Conservation (phyloP, 2,329 filamentous ascomycete genomes). For the Colletotrichum musae region DNA sequence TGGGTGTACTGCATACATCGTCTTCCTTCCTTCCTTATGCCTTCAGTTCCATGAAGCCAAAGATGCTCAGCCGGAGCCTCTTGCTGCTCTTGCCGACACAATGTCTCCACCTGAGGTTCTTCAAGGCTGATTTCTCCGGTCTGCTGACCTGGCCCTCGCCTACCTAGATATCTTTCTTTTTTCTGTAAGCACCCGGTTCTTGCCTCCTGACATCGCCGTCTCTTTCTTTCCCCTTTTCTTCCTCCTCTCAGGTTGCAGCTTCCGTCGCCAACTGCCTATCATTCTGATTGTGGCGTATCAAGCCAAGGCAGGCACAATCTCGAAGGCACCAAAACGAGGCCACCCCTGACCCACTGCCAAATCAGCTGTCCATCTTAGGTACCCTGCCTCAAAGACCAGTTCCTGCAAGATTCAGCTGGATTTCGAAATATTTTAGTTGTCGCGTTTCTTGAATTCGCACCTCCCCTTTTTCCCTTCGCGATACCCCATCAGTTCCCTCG, state of each 20-base stretch:
- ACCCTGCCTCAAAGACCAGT: too few relatives aligned
- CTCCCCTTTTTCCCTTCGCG: background rate
- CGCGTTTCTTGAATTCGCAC: background rate
- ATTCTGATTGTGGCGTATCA: background rate
- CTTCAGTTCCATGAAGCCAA: background rate
- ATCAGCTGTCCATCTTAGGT: background rate
- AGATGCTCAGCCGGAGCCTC: slow-evolving; percentile 7
- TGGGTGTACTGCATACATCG: background rate
- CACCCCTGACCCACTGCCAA: background rate
- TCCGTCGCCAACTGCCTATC: background rate
- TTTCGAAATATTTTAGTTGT: slow-evolving; percentile 1
- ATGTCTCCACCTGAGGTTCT: slow-evolving; percentile 10
- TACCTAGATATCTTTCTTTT: background rate
- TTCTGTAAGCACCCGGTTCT: background rate
- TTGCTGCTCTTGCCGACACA: background rate
- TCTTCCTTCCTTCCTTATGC: background rate
- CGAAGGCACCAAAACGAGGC: background rate
- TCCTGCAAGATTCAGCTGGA: too few relatives aligned
- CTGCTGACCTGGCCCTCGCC: slow-evolving; percentile 2
- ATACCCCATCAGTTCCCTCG: background rate
- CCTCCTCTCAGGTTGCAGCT: background rate
- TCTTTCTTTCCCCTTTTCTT: background rate
- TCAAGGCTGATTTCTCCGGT: slow-evolving; percentile 12
- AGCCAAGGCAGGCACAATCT: background rate
- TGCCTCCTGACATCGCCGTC: background rate